Base-by-base conservation (phyloP, 2,329 filamentous ascomycete genomes). In the Colletotrichum plurivorum region DNA sequence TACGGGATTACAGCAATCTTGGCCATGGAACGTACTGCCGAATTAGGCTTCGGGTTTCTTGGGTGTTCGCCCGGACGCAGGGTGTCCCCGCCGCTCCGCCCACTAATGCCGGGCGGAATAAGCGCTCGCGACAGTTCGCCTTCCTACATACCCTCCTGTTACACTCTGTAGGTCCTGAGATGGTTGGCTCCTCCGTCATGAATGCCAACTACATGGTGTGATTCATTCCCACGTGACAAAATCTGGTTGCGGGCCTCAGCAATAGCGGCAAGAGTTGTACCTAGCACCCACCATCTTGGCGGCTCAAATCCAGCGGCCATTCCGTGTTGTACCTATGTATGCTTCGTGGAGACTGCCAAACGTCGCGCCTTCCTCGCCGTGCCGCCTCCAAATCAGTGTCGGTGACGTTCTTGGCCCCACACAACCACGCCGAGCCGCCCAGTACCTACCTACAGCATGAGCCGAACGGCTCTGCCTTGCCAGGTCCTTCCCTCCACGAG, bases 401-500 rank as follows among this genome's bases (percentile, higher is more conserved):
- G 20, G 31, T 27, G 31, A 10, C 53, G 20, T 22, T 31, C 15
- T 12, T 20, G n/a, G 43, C n/a, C 51, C 20, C 49, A 52, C 54
- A 7, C 13, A 39, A 8, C 5, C 12, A 15, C 46, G n/a, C 36
- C 4, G 36, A 52, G 52, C 31, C 41, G 16, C 43, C 49, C 36
- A 31, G 36, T 53, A 31, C 20, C 20, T 22, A 25, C 22, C 3
- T 16, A 16, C 9, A 52, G 20, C 25, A 12, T 16, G 22, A 27
- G 22, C 20, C 22, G 5, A 20, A 5, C 13, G 10, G 22, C 27
- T 41, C 39, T 54, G 15, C 39, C 49, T n/a, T 56, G 39, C 39
- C 51, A 49, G 39, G 39, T 60, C 63, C 49, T 66, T 66, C 56
- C 49, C 43, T 53, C 41, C 49, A 62, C 25, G 2, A 45, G 25